Percentiles rank a stretch among this genome's conserved stretches.
Conservation (phyloP, 2,329 filamentous ascomycete genomes). For the Penicillium sp. region DNA sequence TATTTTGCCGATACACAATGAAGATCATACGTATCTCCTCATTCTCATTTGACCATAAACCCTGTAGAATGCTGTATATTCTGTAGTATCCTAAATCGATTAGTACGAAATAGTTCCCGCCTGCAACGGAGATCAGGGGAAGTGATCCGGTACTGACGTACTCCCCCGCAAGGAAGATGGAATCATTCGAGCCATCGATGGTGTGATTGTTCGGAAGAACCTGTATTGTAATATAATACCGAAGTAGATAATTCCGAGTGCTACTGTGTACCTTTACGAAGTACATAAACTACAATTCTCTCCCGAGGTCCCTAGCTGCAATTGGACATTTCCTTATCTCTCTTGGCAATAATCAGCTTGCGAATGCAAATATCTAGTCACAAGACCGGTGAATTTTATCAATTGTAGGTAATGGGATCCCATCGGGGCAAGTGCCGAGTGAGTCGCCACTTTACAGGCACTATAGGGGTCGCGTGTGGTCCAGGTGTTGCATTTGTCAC, state of each 20-base stretch:
- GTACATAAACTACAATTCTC: neutral
- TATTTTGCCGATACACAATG: neutral
- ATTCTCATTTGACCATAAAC: neutral
- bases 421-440: slow-evolving; percentile 2
- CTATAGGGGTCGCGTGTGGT: neutral
- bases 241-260: neutral
- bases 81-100: neutral
- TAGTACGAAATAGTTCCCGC: slow-evolving; percentile 10
- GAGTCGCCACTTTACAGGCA: slow-evolving; percentile 10
- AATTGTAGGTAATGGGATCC: neutral
- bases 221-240: slow-evolving; percentile 2
- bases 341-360: neutral
- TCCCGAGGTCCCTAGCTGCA: neutral
- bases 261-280: neutral
- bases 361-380: neutral
- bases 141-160: slow-evolving; percentile 18
- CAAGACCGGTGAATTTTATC: slow-evolving; percentile 1
- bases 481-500: slow-evolving; percentile 9
- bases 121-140: slow-evolving; percentile 24
- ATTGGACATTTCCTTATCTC: neutral
- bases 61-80: neutral
- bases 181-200: slow-evolving; percentile 18
- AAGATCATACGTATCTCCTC: neutral
- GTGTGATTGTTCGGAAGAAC: slow-evolving; percentile 17
- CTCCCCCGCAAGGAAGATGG: slow-evolving; percentile 13